Evolutionary conservation across 768 basidiomycete genomes (phyloP), one percentile per base, ranked within the genome.

Genomic region (Kockovaella imperatae): DNA sequence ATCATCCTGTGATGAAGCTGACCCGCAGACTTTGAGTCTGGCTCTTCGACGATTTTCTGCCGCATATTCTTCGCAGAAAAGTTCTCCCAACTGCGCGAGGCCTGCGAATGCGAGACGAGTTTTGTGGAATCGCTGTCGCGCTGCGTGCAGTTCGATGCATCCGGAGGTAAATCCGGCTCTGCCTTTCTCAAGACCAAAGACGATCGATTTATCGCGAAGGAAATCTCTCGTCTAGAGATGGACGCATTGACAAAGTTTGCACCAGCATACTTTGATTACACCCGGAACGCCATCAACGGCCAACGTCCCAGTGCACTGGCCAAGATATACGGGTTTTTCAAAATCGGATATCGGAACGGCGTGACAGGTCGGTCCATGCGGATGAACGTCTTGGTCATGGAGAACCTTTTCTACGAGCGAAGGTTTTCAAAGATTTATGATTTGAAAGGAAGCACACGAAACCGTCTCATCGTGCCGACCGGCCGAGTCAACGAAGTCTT

Each of bases 191-290:
- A 97, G 73, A 96, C 93, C 14, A 77, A 82, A 76, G 93, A 99
- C 64, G 90, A 97, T 68, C 88, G 95, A 5, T 97, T 97, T 76
- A 95, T 99, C 56, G 88, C 93, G 28, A 99, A 99, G 63, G 93
- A 96, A 59, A 78, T 97, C 23, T 93, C 91, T 0, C 78, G 80
- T 49, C 77, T 86, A 25, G 95, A 99, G 64, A 74, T 96, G 56
- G 87, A 93, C 67, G 87, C 87, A 0, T 86, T 97, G 82, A 87
- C 91, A 58, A 87, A 85, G 0, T 97, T 99, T 71, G 93, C 89
- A 13, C 95, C 93, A 0, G 85, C 87, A 1, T 99, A 99, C 70
- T 97, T 99, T 62, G 86, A 91, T 53, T 99, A 97, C 68, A 91
- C 96, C 84, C 86, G 88, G 1, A 87, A 86, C n/a, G 86, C 89